Base-by-base conservation (phyloP, 371 early-diverging fungal species). In the Circinella umbellata region DNA sequence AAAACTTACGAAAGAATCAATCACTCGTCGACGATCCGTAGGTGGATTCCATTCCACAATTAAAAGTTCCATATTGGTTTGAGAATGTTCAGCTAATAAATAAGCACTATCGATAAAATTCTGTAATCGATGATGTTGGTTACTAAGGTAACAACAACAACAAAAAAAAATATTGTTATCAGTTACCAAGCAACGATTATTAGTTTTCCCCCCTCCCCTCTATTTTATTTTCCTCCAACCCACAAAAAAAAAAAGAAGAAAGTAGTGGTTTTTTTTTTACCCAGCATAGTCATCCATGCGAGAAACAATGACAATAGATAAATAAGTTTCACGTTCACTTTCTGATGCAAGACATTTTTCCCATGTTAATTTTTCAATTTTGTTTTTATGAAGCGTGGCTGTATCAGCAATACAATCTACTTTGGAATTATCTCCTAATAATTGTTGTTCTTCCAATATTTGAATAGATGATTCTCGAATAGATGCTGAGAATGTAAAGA, bases 11-110 rank as follows among this genome's bases (percentile, higher is more conserved):
- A 82, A 77, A 17, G 73, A 63, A 71, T 82, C 83, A 0, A 80
- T 42, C 0, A 82, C 70, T 63, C 77, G 71, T 61, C 83, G 75
- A 53, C 68, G 69, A 63, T 79, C 63, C 1, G 35, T 51, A 4
- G 83, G 80, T 35, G 83, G 83, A 63, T 82, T 82, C 83, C 83
- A 82, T 64, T 82, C 83, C n/a, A 82, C 68, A 54, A 82, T 74
- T 15, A 82, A 42, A 7, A 82, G 39, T 69, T 82, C 83, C 17
- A 82, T 78, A n/a, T 78, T 70, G 27, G 80, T 74, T 62, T 82
- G 63, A 15, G 83, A 76, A 38, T 77, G 72, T 54, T 82, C 79
- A 17, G 83, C 83, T 36, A 82, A 57, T 27, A 80, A 59, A 47
- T 75, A 82, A 8, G 80, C 77, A 13, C 79, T 78, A 47, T 82